A percentile compares a stretch with the other conserved stretches of the same genome.
Evolutionary conservation across 2,329 filamentous ascomycete species (phyloP).

Genomic region (Pseudogymnoascus sp.): DNA sequence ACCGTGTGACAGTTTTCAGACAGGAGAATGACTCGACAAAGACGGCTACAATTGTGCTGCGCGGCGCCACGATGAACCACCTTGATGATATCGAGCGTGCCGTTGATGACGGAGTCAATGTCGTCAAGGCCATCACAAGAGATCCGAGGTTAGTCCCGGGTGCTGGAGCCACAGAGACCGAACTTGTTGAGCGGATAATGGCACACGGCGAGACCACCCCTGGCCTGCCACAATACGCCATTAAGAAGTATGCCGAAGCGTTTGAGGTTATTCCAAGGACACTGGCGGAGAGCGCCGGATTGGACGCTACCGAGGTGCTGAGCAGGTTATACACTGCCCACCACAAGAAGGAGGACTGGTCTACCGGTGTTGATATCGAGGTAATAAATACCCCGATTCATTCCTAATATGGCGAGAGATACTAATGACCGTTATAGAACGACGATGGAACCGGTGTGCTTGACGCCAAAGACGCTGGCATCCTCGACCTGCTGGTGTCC

Average conservation of each 20-base stretch:
- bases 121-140: constrained; percentile 95
- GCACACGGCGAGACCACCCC: constrained; percentile 87
- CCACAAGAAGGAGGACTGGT: constrained; percentile 79
- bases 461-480: constrained; percentile 79
- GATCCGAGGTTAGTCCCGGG: constrained; percentile 87
- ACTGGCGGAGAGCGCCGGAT: constrained; percentile 85
- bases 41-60: constrained; percentile 87
- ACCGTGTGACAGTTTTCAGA: constrained; percentile 95
- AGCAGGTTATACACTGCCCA: constrained; percentile 90
- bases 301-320: constrained; percentile 95
- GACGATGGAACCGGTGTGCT: constrained; percentile 71
- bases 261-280: constrained; percentile 96
- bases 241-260: constrained; percentile 93
- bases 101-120: constrained; percentile 96
- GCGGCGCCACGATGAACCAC: constrained; percentile 95
- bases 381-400: constrained; percentile 32
- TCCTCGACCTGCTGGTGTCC: constrained; percentile 81
- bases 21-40: constrained; percentile 90
- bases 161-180: constrained; percentile 88
- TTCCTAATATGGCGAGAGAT: not conserved
- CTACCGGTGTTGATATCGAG: constrained; percentile 89
- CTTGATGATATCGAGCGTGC: constrained; percentile 95
- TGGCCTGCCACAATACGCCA: constrained; percentile 89
- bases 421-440: constrained; percentile 42
- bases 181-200: constrained; percentile 86